Evolutionary conservation across 1,284 basidiomycete genomes (phyloP).

Genomic region (Mrakiaceae sp.): DNA sequence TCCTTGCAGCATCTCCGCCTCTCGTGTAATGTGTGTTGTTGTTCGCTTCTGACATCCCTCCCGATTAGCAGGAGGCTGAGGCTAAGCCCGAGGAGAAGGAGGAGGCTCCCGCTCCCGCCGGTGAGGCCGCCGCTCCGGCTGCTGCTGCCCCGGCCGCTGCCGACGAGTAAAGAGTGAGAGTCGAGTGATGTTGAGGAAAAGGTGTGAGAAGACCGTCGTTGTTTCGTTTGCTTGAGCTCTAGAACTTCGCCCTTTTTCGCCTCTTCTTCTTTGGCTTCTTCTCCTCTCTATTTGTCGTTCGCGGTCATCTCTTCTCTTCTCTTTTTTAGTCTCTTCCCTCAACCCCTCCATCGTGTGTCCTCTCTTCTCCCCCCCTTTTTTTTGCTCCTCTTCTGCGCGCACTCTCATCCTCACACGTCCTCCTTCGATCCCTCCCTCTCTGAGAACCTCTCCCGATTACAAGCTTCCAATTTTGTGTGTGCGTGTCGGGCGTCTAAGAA

Average conservation of each 20-base stretch:
- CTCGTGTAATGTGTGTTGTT: neutral
- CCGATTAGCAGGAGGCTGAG: conserved; percentile 29
- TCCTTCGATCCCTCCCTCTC: no score
- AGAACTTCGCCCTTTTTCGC: neutral
- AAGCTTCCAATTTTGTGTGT: no score
- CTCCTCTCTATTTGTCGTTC: neutral
- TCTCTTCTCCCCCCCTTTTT: neutral
- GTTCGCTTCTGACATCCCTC: neutral
- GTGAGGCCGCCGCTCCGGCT: conserved; percentile 1
- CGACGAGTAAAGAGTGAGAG: conserved; percentile 1
- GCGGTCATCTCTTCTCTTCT: neutral
- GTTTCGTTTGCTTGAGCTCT: no score
- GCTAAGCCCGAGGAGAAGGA: conserved; percentile 26
- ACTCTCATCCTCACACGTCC: neutral
- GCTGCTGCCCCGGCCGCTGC: conserved; percentile 1
- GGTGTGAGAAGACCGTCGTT: no score
- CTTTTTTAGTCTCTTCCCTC: neutral
- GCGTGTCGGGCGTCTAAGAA: no score
- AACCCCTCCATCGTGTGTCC: neutral
- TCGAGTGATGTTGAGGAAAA: no score
- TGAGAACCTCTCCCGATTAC: no score
- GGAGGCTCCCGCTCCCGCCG: conserved; percentile 9
- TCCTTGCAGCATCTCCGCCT: neutral
- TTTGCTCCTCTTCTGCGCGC: neutral
- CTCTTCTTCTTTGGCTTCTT: neutral